Conservation (phyloP, 2,329 filamentous ascomycete genomes). For the Fusarium verticillioides region DNA sequence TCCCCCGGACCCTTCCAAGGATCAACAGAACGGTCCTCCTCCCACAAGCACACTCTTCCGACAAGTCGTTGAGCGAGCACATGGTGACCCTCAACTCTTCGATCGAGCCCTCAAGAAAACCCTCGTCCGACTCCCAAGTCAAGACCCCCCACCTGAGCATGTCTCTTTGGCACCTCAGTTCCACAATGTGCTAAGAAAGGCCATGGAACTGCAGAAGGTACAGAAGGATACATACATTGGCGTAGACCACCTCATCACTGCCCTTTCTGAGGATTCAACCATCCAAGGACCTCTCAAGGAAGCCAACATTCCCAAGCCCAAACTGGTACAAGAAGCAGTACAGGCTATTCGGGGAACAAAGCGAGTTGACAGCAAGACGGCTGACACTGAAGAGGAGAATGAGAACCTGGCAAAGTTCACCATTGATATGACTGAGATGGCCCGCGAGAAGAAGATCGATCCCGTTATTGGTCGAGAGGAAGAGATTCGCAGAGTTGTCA, state of each 20-base stretch:
- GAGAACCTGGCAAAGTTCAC: slow-evolving; percentile 99
- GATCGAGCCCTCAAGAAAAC: slow-evolving; percentile 91
- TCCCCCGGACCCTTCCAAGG: slow-evolving; percentile 79
- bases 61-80: slow-evolving; percentile 92
- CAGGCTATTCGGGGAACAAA: slow-evolving; percentile 91
- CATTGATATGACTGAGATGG: slow-evolving; percentile 97
- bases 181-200: slow-evolving; percentile 82
- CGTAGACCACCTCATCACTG: slow-evolving; percentile 91
- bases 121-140: slow-evolving; percentile 89
- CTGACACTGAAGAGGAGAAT: slow-evolving; percentile 90
- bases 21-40: slow-evolving; percentile 81
- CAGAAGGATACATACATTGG: slow-evolving; percentile 97
- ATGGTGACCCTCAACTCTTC: slow-evolving; percentile 90
- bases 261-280: slow-evolving; percentile 80
- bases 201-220: slow-evolving; percentile 92
- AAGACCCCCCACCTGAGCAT: slow-evolving; percentile 92
- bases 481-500: slow-evolving; percentile 90
- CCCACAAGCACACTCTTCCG: slow-evolving; percentile 82
- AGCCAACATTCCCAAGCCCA: slow-evolving; percentile 89
- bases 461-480: slow-evolving; percentile 97
- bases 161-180: slow-evolving; percentile 86
- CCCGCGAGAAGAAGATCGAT: slow-evolving; percentile 96
- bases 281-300: slow-evolving; percentile 83
- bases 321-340: slow-evolving; percentile 90
- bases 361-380: slow-evolving; percentile 94